Conservation (phyloP, 495 filamentous ascomycete species). For the Neurospora sublineolata region DNA sequence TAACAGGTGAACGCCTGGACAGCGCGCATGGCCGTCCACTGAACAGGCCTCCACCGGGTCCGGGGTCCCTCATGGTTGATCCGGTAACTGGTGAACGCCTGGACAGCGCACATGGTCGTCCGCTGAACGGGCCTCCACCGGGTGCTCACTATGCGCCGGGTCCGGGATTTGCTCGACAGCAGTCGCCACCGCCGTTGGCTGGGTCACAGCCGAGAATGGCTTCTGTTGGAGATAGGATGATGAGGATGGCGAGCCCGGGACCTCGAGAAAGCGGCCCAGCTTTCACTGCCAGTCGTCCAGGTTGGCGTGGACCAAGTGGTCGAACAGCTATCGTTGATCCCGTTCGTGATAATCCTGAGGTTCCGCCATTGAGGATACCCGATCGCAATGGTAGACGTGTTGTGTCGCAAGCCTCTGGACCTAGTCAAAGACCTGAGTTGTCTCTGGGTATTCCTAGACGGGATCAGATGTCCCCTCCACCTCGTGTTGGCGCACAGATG, state of each 20-base stretch:
- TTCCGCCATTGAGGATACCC: conserved; percentile 33
- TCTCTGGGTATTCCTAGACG: conserved; percentile 9
- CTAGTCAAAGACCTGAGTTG: conserved; percentile 5
- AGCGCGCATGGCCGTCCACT: conserved; percentile 32
- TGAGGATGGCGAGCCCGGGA: conserved; percentile 29
- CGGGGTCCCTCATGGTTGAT: conserved; percentile 32
- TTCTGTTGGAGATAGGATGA: conserved; percentile 36
- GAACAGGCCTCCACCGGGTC: conserved; percentile 30
- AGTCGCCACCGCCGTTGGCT: conserved; percentile 14
- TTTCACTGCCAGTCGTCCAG: conserved; percentile 28
- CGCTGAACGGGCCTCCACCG: conserved; percentile 33
- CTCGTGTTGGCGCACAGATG: conserved; percentile 16
- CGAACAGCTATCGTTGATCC: conserved; percentile 36
- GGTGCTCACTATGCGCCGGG: conserved; percentile 23
- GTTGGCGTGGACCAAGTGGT: conserved; percentile 44
- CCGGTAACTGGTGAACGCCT: conserved; percentile 39
- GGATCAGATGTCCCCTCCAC: conserved; percentile 23
- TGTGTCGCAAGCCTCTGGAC: conserved; percentile 9
- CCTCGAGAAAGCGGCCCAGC: conserved; percentile 13
- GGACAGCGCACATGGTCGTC: conserved; percentile 29
- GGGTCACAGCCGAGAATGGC: conserved; percentile 3
- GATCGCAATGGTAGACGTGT: conserved; percentile 32
- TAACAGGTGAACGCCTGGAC: conserved; percentile 38
- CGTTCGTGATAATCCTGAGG: conserved; percentile 31
- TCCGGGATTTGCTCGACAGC: conserved; percentile 19